These are phyloP conservation scores for Talaromyces adpressus DNA, from an alignment of 495 filamentous ascomycete species.

Conservation along the genomic window DNA sequence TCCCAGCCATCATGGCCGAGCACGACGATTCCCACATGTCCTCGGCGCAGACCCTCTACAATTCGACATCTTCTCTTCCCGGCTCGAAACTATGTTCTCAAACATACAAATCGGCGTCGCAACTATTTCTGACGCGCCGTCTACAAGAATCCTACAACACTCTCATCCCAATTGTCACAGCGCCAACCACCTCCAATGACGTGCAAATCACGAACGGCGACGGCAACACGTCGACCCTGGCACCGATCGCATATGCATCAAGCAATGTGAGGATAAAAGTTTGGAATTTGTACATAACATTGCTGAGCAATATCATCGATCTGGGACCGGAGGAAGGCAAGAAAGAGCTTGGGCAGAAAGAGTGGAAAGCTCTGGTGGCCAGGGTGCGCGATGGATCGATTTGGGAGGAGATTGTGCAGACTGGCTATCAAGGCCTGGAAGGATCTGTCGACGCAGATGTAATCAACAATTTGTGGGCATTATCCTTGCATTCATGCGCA, in stretches of 20 bases:
- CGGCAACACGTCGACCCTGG: constrained; percentile 29
- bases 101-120: constrained; percentile 78
- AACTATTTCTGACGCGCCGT: constrained; percentile 87
- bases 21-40: constrained; percentile 21
- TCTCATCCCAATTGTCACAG: constrained; percentile 68
- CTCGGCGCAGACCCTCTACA: constrained; percentile 38
- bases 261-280: constrained; percentile 81
- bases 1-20: constrained; percentile 25
- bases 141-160: constrained; percentile 80
- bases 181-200: constrained; percentile 24
- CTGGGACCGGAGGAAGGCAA: constrained; percentile 88
- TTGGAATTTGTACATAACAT: constrained; percentile 92
- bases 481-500: neutral
- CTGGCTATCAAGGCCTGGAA: constrained; percentile 79
- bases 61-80: constrained; percentile 43
- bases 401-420: constrained; percentile 85
- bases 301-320: constrained; percentile 84
- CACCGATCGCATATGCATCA: constrained; percentile 67
- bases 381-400: constrained; percentile 80
- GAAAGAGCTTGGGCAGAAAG: constrained; percentile 69
- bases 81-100: constrained; percentile 57
- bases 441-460: constrained; percentile 92
- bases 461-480: constrained; percentile 74
- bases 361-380: constrained; percentile 72
- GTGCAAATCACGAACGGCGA: constrained; percentile 21